phyloP scores from a whole-genome alignment of 2,329 filamentous ascomycete species.

The Colletotrichum camelliae region DNA sequence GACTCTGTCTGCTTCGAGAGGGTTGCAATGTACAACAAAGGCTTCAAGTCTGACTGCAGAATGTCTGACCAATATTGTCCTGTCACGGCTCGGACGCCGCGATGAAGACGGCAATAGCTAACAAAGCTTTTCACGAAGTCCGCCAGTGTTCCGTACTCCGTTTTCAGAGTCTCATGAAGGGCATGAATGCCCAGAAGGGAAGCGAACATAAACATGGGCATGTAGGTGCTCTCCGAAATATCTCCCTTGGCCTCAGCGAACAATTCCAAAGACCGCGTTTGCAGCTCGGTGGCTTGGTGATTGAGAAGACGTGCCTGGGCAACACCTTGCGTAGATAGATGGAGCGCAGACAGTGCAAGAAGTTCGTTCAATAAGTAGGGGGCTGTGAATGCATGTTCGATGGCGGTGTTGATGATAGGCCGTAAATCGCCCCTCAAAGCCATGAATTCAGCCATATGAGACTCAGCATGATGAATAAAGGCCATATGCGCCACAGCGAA shows the following conservation, averaged over 20 bases:
- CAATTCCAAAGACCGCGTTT: slow-evolving; percentile 30
- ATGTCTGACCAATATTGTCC: slow-evolving; percentile 22
- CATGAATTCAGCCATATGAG: background rate
- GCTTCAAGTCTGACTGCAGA: slow-evolving; percentile 26
- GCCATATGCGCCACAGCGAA: slow-evolving; percentile 10
- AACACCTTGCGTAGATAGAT: slow-evolving; percentile 31
- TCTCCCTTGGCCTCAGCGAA: slow-evolving; percentile 29
- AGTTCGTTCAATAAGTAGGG: slow-evolving; percentile 43
- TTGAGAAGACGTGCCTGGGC: slow-evolving; percentile 25
- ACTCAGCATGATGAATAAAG: background rate
- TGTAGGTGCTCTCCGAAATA: slow-evolving; percentile 25
- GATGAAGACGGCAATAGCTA: slow-evolving; percentile 33
- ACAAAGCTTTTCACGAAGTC: slow-evolving; percentile 31
- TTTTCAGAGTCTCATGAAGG: slow-evolving; percentile 39
- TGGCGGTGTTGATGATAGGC: slow-evolving; percentile 33
- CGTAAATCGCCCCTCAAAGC: background rate
- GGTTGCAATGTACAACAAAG: slow-evolving; percentile 22
- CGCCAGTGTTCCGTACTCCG: slow-evolving; percentile 31
- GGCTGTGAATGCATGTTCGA: slow-evolving; percentile 30
- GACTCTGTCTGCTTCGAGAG: background rate
- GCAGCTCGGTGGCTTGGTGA: slow-evolving; percentile 34
- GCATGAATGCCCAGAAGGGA: slow-evolving; percentile 37
- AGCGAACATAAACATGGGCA: slow-evolving; percentile 36
- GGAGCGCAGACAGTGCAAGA: slow-evolving; percentile 42
- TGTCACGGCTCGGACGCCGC: slow-evolving; percentile 31